phyloP scores from a whole-genome alignment of 495 filamentous ascomycete species.

The Cenococcum geophilum region DNA sequence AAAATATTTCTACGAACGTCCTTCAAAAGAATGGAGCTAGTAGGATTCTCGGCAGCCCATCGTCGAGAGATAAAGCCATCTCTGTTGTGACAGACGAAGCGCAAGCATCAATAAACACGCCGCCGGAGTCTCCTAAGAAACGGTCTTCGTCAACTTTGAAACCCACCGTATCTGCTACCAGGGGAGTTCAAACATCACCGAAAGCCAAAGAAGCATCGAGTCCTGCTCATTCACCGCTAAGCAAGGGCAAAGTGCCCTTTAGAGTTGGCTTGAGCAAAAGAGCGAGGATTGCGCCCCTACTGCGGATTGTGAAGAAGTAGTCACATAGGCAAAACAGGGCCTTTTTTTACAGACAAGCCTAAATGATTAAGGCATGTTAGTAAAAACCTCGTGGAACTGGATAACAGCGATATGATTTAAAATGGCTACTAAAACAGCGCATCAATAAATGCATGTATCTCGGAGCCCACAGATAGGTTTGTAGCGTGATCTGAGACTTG shows the following conservation, averaged over 20 bases:
- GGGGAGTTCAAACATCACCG: constrained; percentile 9
- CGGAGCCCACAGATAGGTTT: no score
- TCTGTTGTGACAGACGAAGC: background rate
- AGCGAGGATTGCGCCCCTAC: constrained; percentile 45
- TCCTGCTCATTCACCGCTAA: constrained; percentile 43
- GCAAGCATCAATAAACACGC: background rate
- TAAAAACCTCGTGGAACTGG: no score
- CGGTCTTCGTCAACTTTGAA: background rate
- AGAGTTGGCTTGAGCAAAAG: constrained; percentile 63
- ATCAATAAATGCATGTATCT: no score
- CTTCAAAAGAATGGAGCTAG: background rate
- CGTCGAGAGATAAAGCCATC: background rate
- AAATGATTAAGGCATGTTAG: no score
- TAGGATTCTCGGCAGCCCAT: background rate
- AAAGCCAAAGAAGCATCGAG: constrained; percentile 10
- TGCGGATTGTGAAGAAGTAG: background rate
- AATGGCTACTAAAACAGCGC: no score
- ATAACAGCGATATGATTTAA: no score
- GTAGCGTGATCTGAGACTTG: no score
- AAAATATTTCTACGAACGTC: background rate
- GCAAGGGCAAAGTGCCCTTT: constrained; percentile 51
- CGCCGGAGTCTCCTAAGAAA: background rate
- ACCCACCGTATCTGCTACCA: background rate
- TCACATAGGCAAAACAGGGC: no score
- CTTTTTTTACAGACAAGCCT: no score